Evolutionary conservation across 2,329 filamentous ascomycete species (phyloP).

Genomic region (Microcyclospora pomicola): DNA sequence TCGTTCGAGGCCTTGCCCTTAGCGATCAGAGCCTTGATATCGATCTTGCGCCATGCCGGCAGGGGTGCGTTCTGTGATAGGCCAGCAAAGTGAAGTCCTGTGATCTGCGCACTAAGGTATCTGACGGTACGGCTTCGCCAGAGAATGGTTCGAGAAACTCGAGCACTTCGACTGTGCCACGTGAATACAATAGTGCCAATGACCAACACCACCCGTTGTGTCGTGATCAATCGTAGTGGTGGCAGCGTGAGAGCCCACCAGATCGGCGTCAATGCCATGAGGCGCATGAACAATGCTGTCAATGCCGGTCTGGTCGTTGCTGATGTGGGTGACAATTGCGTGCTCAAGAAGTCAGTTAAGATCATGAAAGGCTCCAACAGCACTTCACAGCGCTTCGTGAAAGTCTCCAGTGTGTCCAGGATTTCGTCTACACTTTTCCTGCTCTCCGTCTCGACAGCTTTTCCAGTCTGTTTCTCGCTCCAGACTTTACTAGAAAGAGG

Average conservation of each 20-base stretch:
- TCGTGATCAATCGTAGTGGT: constrained; percentile 73
- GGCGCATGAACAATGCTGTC: constrained; percentile 77
- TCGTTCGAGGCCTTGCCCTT: constrained; percentile 22
- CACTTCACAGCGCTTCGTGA: constrained; percentile 85
- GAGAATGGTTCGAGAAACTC: constrained; percentile 72
- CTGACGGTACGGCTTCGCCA: constrained; percentile 77
- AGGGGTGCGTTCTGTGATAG: constrained; percentile 15
- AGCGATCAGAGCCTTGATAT: constrained; percentile 23
- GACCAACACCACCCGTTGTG: constrained; percentile 67
- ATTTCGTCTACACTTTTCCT: constrained; percentile 97
- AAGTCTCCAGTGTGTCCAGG: constrained; percentile 78
- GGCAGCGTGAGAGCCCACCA: constrained; percentile 77
- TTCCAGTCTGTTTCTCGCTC: constrained; percentile 47
- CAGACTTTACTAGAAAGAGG: constrained; percentile 77
- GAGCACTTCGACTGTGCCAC: constrained; percentile 80
- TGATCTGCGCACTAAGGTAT: constrained; percentile 54
- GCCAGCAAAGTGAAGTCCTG: constrained; percentile 60
- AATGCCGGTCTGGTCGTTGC: constrained; percentile 83
- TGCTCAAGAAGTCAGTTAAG: constrained; percentile 74
- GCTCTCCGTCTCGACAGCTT: constrained; percentile 42
- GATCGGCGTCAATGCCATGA: constrained; percentile 72
- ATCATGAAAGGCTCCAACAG: constrained; percentile 77
- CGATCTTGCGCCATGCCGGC: constrained; percentile 8
- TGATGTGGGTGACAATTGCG: constrained; percentile 77
- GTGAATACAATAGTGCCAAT: constrained; percentile 77